Conservation (phyloP, 352 stramenopile species). For the Phytophthora palmivora region DNA sequence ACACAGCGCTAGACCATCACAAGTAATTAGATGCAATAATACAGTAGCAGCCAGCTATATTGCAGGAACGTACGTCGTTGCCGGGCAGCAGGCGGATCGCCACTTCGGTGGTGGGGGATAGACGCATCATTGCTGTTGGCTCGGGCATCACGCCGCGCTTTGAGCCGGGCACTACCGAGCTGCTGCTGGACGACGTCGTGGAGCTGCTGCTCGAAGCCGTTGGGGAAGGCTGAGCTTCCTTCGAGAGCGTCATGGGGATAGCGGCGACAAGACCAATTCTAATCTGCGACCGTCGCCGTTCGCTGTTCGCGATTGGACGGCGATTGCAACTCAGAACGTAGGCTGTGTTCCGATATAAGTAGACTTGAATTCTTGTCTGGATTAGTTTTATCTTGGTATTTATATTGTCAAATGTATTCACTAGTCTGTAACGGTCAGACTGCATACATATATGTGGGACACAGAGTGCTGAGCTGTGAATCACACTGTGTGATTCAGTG, state of each 20-base stretch:
- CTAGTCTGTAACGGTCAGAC: constrained; percentile 17
- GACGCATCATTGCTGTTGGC: constrained; percentile 31
- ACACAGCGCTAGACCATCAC: constrained; percentile 60
- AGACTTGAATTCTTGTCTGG: neutral
- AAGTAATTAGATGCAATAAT: constrained; percentile 1
- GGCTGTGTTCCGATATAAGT: constrained; percentile 5
- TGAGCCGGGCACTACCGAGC: constrained; percentile 9
- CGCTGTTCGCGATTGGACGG: constrained; percentile 26
- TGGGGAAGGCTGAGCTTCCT: constrained; percentile 9
- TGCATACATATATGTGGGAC: constrained; percentile 3
- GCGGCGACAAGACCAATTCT: constrained; percentile 5
- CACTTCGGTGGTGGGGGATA: constrained; percentile 59
- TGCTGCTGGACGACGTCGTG: constrained; percentile 24
- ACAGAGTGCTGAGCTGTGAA: too few species aligned
- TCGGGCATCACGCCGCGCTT: constrained; percentile 31
- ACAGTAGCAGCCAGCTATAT: neutral
- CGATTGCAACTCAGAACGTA: constrained; percentile 14
- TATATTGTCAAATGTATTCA: neutral
- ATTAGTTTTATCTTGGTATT: neutral
- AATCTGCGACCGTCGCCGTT: constrained; percentile 13
- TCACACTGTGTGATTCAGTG: too few species aligned
- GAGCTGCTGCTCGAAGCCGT: constrained; percentile 20
- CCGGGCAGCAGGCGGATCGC: constrained; percentile 70
- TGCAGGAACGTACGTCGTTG: constrained; percentile 66
- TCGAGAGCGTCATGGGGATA: constrained; percentile 23